These are phyloP conservation scores for Tephrocybe sp. DNA, from an alignment of 768 basidiomycete genomes.

Conservation along the genomic window DNA sequence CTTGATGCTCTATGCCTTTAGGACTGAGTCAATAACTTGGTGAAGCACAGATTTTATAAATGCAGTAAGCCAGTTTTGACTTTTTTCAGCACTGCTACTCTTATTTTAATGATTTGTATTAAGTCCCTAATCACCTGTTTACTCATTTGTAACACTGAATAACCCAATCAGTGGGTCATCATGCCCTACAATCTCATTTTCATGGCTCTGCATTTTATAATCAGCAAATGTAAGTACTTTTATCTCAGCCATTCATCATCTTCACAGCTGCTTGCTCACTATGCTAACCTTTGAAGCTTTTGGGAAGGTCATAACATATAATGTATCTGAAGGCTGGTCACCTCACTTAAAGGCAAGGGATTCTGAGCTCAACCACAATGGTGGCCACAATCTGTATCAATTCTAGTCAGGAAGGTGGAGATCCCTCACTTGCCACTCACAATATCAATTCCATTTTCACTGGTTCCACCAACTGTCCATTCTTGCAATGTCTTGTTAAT, in stretches of 20 bases:
- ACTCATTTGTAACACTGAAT: background rate
- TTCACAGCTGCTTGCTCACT: background rate
- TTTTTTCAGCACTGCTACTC: constrained; percentile 35
- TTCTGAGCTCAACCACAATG: constrained; percentile 85
- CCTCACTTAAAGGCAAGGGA: constrained; percentile 23
- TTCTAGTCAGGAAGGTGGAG: background rate
- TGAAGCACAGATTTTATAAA: too few relatives aligned
- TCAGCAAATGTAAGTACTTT: constrained; percentile 43
- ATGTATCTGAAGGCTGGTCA: constrained; percentile 51
- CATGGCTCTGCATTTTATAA: constrained; percentile 54
- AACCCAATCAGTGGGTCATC: constrained; percentile 39
- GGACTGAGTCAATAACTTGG: constrained; percentile 52
- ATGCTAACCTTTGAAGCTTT: constrained; percentile 73
- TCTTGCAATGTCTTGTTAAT: constrained; percentile 63
- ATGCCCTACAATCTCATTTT: constrained; percentile 50
- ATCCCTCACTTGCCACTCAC: constrained; percentile 34
- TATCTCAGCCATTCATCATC: background rate
- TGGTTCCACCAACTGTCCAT: constrained; percentile 53
- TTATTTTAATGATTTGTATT: constrained; percentile 50
- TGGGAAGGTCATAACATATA: constrained; percentile 80
- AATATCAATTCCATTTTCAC: constrained; percentile 58
- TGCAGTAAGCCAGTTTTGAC: too few relatives aligned
- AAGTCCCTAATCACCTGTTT: constrained; percentile 14
- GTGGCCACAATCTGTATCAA: constrained; percentile 66
- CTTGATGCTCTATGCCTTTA: constrained; percentile 52